Evolutionary conservation across 768 basidiomycete species (phyloP).

Genomic region (Leucosporidium scottii): DNA sequence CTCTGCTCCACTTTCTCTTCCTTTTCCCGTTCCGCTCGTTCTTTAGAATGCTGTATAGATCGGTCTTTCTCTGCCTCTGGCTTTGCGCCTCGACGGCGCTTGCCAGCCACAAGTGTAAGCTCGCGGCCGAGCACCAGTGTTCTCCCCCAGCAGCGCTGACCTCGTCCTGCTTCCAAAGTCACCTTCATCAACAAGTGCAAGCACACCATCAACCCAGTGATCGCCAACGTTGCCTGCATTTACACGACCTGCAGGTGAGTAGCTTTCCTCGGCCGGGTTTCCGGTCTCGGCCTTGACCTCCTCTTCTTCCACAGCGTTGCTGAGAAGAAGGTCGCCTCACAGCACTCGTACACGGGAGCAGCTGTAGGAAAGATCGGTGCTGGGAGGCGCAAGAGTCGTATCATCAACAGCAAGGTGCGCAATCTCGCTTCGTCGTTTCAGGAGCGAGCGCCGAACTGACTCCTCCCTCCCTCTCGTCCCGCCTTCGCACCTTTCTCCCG

Average conservation of each 20-base stretch:
- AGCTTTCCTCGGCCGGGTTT: not conserved
- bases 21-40: too few relatives aligned
- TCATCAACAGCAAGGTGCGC: not conserved
- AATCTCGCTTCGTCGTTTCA: too few relatives aligned
- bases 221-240: conserved; percentile 40
- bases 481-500: not conserved
- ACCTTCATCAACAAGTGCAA: conserved; percentile 44
- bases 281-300: not conserved
- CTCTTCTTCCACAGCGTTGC: not conserved
- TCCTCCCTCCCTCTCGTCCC: too few relatives aligned
- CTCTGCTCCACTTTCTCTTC: too few relatives aligned
- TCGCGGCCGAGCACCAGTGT: too few relatives aligned
- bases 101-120: too few relatives aligned
- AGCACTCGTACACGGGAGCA: not conserved
- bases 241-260: not conserved
- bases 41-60: too few relatives aligned
- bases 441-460: too few relatives aligned
- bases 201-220: conserved; percentile 41
- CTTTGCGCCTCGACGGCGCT: too few relatives aligned
- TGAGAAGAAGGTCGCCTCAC: not conserved
- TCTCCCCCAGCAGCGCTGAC: too few relatives aligned
- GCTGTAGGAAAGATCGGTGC: not conserved
- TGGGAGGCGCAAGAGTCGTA: not conserved
- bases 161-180: conserved; percentile 18
- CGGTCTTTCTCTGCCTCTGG: too few relatives aligned